phyloP scores from a whole-genome alignment of 2,329 filamentous ascomycete species.

The Xylariaceae sp. region DNA sequence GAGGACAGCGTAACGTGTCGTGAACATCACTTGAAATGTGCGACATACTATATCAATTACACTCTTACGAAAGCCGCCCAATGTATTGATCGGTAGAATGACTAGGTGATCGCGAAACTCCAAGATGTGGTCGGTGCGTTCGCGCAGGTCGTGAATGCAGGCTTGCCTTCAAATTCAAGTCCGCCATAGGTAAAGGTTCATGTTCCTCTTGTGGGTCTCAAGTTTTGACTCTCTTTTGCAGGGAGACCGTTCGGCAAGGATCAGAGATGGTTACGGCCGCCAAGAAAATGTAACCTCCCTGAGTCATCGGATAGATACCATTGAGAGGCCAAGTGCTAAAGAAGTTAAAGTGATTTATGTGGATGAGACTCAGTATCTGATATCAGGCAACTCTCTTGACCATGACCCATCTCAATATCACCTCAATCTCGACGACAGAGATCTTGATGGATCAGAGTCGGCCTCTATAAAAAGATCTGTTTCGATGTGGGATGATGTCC shows the following conservation, averaged over 20 bases:
- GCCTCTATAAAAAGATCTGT: slow-evolving; percentile 19
- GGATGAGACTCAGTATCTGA: slow-evolving; percentile 40
- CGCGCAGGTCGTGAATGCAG: slow-evolving; percentile 44
- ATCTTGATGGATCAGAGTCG: slow-evolving; percentile 21
- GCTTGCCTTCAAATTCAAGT: slow-evolving; percentile 45
- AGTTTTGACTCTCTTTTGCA: slow-evolving; percentile 12
- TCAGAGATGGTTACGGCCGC: slow-evolving; percentile 42
- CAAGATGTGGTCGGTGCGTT: slow-evolving; percentile 42
- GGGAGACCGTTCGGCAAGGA: slow-evolving; percentile 38
- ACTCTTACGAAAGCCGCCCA: background rate
- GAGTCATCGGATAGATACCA: background rate
- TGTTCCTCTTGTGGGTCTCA: background rate
- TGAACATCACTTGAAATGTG: slow-evolving; percentile 56
- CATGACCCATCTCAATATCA: slow-evolving; percentile 33
- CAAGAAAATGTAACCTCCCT: slow-evolving; percentile 36
- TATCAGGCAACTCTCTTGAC: slow-evolving; percentile 32
- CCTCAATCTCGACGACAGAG: slow-evolving; percentile 28
- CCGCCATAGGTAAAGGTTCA: slow-evolving; percentile 38
- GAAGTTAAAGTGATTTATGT: slow-evolving; percentile 41
- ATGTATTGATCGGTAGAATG: slow-evolving; percentile 29
- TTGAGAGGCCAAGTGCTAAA: slow-evolving; percentile 12
- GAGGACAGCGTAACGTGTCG: slow-evolving; percentile 52
- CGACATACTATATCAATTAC: slow-evolving; percentile 26
- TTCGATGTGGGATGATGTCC: slow-evolving; percentile 14
- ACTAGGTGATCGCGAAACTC: slow-evolving; percentile 50